Evolutionary conservation across 768 basidiomycete genomes (phyloP), one percentile per base, ranked within the genome.

Genomic region (Tulasnella sp.): DNA sequence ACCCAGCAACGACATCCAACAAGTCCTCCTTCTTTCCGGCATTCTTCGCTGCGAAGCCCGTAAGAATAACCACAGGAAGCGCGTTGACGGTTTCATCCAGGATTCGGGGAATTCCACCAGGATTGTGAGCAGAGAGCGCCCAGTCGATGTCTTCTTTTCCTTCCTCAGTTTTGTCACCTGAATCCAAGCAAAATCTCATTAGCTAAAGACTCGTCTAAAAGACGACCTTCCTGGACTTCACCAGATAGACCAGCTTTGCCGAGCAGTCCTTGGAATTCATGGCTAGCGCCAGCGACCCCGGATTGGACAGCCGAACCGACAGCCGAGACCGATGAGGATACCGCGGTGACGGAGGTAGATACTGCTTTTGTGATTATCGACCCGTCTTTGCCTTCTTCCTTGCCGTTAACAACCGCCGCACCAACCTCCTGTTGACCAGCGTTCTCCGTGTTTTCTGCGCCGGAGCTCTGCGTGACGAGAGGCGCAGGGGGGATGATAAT

Each of bases 61-160:
- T 90, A 83, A 99, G 90, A 19, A 99, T 88, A 0, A 99, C 93
- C 18, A 98, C 90, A 0, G 98, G 97, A 76, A 98, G 86, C 0
- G 91, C 87, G 18, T 88, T 87, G 72, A 93, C 86, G 16, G 91
- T 56, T 87, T 85, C 79, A 89, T 86, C 21, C 80, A 48, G 12
- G 82, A 80, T 16, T 85, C 83, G 27, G 82, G 85, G 36, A 24
- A 40, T 19, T 10, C 46, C 36, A 1, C 34, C 38, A 21, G 76
- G 58, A n/a, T 10, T 39, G n/a, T 56, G 48, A 40, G 48, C 18
- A 34, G 62, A 68, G 6, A 46, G 76, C 27, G 48, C 58, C 76
- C 76, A 77, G 36, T 75, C 75, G 48, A 58, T 62, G 6, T 58
- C 76, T 0, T 52, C 76, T 44, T 77, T 40, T 7, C 42, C 56